Base-by-base conservation (phyloP, 2,329 filamentous ascomycete species). In the Fusarium sp. region DNA sequence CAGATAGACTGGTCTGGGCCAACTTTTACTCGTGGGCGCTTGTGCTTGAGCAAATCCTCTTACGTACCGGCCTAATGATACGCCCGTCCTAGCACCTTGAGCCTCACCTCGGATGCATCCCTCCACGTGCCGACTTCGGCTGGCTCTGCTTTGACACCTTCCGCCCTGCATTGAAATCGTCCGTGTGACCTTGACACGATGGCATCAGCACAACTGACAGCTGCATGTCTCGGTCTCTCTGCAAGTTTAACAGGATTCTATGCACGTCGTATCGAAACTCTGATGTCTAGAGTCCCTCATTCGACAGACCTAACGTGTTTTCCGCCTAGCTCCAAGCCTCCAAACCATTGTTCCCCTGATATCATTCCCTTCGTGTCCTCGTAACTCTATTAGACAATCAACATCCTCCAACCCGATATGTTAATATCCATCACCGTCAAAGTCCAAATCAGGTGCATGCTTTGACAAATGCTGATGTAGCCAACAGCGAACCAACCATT, bases 351-450 rank as follows among this genome's bases (percentile, higher is more conserved):
- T 69, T 70, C 56, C 70, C 70, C 35, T 72, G 72, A 76, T 79
- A 79, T 79, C 76, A 75, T 77, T 77, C 76, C 74, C 75, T 75
- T 80, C 78, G 62, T 79, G 67, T 78, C 77, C 74, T 80, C 79
- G 66, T 80, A 79, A 79, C 64, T 76, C 76, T 79, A 79, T 77
- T 76, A 72, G 70, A 63, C 70, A 73, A 78, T 72, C 68, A 69
- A 68, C 66, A 64, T 66, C 66, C 65, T 58, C 71, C 58, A 71
- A 60, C 8, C 67, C 63, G 38, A 59, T 64, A 62, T 71, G 65
- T 70, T 60, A 75, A 62, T 72, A 77, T 68, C 66, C 60, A 68
- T 67, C 67, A 70, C 59, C 47, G 66, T 62, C 69, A 66, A 67
- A 72, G 59, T 54, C 72, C 64, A 73, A 71, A 71, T 52, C 35